These are phyloP conservation scores for Agrostemma githago DNA, from an alignment of 148 eudicot species.

Conservation along the genomic window DNA sequence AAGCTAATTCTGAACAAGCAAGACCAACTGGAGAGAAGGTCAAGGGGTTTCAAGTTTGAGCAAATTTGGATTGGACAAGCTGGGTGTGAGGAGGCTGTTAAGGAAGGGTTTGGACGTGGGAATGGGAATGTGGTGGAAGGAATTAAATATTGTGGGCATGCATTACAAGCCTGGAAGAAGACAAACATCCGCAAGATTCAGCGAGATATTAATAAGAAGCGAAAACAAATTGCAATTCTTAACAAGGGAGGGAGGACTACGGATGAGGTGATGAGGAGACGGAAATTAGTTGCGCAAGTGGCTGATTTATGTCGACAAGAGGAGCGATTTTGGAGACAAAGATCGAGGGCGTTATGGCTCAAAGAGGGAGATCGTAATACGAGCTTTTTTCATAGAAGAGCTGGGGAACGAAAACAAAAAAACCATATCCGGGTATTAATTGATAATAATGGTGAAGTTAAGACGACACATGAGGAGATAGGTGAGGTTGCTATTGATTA, in stretches of 20 bases:
- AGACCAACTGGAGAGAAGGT: fast-evolving
- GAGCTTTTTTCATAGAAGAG: too few species aligned
- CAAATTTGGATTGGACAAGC: too few species aligned
- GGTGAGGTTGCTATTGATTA: too few species aligned
- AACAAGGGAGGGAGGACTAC: background rate
- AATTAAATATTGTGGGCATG: background rate
- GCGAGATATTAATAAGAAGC: background rate
- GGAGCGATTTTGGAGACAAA: background rate
- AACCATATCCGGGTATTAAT: background rate
- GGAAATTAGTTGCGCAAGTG: background rate
- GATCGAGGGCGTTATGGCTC: too few species aligned
- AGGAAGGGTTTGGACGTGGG: background rate
- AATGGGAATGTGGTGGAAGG: background rate
- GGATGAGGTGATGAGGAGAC: background rate
- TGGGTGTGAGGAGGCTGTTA: background rate
- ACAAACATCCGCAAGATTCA: background rate
- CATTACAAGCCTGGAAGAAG: background rate
- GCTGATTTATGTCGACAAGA: background rate
- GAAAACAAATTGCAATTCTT: background rate
- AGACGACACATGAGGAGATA: background rate
- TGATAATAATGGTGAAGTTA: background rate
- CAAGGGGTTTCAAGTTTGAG: background rate
- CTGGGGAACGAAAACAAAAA: background rate
- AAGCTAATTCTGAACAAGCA: background rate
- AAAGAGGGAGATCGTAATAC: too few species aligned